phyloP scores from a whole-genome alignment of 768 basidiomycete species.

The Baorangia bicolor region DNA sequence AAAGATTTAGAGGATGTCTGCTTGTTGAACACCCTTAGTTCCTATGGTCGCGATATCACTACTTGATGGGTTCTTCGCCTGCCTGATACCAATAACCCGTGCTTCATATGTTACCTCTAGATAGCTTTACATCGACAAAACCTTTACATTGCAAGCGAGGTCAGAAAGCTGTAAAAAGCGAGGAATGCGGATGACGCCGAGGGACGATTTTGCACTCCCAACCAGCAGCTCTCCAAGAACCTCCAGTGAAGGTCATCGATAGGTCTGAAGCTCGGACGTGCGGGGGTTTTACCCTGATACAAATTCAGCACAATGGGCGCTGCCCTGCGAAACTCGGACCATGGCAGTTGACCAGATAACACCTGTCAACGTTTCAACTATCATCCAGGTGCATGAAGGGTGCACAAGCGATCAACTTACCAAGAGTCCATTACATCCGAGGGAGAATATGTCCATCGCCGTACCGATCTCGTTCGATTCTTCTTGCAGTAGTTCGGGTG shows the following conservation, averaged over 20 bases:
- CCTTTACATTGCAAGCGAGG: neutral
- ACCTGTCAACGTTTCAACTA: slow-evolving; percentile 11
- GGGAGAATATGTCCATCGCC: slow-evolving; percentile 10
- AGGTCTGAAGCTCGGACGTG: slow-evolving; percentile 1
- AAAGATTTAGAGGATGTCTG: slow-evolving; percentile 10
- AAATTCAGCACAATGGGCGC: slow-evolving; percentile 4
- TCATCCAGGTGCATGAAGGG: neutral
- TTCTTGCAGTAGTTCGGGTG: slow-evolving; percentile 10
- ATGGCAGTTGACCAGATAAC: slow-evolving; percentile 12
- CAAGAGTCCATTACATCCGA: slow-evolving; percentile 13
- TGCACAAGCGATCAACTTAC: neutral
- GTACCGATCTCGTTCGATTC: neutral
- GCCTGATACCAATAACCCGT: neutral
- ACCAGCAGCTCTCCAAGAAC: slow-evolving; percentile 15
- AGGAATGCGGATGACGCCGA: slow-evolving; percentile 12
- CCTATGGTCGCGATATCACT: neutral
- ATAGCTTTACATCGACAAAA: neutral
- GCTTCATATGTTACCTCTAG: neutral
- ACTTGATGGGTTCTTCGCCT: neutral
- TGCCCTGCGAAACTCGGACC: slow-evolving; percentile 12
- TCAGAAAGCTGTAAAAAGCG: slow-evolving; percentile 9
- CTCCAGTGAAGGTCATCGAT: slow-evolving; percentile 10
- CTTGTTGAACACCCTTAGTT: slow-evolving; percentile 5
- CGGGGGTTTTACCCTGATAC: neutral
- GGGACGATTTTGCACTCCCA: slow-evolving; percentile 5